Evolutionary conservation across 345 rosid species (phyloP).

Genomic region (Diplotaxis tenuifolia): DNA sequence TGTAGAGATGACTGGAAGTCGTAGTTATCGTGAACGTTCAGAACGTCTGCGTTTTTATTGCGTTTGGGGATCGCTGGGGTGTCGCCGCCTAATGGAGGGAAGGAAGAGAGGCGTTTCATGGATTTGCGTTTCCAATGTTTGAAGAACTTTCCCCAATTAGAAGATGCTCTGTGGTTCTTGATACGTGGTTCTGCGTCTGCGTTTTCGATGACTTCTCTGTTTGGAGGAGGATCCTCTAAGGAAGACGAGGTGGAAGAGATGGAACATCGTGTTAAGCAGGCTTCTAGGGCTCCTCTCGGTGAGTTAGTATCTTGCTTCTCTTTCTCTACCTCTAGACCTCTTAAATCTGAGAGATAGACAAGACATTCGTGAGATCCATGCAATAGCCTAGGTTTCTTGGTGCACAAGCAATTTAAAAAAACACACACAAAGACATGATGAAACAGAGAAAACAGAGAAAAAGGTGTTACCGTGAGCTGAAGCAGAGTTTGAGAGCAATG

Average conservation of each 20-base stretch:
- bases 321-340: slow-evolving; percentile 41
- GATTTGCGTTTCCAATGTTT: slow-evolving; percentile 65
- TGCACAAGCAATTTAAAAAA: slow-evolving; percentile 15
- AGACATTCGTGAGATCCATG: not conserved
- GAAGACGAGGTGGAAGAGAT: too few relatives aligned
- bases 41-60: slow-evolving; percentile 41
- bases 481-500: slow-evolving; percentile 43
- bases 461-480: slow-evolving; percentile 62
- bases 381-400: slow-evolving; percentile 18
- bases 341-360: slow-evolving; percentile 45
- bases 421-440: too few relatives aligned
- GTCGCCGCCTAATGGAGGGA: slow-evolving; percentile 43
- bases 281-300: slow-evolving; percentile 71
- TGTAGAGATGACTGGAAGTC: slow-evolving; percentile 57
- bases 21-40: slow-evolving; percentile 51
- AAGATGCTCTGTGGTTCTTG: slow-evolving; percentile 41
- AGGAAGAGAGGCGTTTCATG: slow-evolving; percentile 47
- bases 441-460: too few relatives aligned
- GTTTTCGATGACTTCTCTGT: slow-evolving; percentile 17
- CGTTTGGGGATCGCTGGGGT: slow-evolving; percentile 38
- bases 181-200: slow-evolving; percentile 12
- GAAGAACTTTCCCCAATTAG: slow-evolving; percentile 69
- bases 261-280: slow-evolving; percentile 38
- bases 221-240: slow-evolving; percentile 12
- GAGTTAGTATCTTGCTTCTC: slow-evolving; percentile 50